A percentile compares a stretch with the other conserved stretches of the same genome.
These are phyloP conservation scores for Xylaria scruposa DNA, from an alignment of 495 filamentous ascomycete species.

Conservation along the genomic window DNA sequence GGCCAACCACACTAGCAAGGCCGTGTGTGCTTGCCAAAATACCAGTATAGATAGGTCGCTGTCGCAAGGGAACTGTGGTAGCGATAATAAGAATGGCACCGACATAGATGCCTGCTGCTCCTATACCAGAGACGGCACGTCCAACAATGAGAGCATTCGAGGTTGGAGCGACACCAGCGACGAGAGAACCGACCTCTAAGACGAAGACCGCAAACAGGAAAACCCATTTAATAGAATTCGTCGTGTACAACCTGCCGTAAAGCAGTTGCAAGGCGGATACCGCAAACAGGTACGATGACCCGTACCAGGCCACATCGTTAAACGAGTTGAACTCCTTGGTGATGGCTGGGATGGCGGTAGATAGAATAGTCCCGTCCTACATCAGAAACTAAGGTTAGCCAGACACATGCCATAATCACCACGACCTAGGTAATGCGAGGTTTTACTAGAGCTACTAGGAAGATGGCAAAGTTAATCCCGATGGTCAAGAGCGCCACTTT, in stretches of 20 bases:
- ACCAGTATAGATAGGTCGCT: conserved; percentile 70
- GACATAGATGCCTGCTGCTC: conserved; percentile 39
- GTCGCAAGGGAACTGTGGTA: conserved; percentile 59
- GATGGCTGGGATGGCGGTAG: conserved; percentile 82
- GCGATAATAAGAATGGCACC: conserved; percentile 25
- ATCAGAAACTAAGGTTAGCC: background rate
- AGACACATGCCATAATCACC: background rate
- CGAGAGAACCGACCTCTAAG: conserved; percentile 50
- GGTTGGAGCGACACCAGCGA: conserved; percentile 54
- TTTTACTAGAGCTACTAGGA: background rate
- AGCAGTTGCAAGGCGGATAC: conserved; percentile 22
- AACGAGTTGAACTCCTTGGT: conserved; percentile 79
- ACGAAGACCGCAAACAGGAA: conserved; percentile 41
- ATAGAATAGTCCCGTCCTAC: conserved; percentile 44
- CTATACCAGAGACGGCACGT: conserved; percentile 55
- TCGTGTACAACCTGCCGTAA: conserved; percentile 39
- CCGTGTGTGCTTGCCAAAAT: conserved; percentile 73
- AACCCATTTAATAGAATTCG: conserved; percentile 45
- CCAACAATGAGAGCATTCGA: conserved; percentile 55
- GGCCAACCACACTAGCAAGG: conserved; percentile 72
- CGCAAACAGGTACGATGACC: conserved; percentile 53
- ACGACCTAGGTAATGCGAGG: background rate
- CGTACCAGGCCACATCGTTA: conserved; percentile 82
- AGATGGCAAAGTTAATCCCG: background rate
- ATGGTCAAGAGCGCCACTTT: background rate